Base-by-base conservation (phyloP, 495 filamentous ascomycete genomes). In the Aspergillus sparsus region DNA sequence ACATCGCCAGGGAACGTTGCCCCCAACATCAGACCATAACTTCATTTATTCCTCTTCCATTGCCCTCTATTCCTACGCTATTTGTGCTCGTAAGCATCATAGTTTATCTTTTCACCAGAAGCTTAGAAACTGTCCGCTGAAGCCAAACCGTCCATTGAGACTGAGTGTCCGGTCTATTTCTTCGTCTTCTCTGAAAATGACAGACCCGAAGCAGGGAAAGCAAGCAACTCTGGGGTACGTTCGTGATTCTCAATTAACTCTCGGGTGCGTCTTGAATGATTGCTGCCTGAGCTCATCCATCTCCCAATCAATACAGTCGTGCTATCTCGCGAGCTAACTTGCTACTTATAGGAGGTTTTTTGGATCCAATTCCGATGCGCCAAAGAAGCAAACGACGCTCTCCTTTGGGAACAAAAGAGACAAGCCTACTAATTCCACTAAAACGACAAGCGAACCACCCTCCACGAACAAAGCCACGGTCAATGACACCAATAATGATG, bases 211-310 rank as follows among this genome's bases (percentile, higher is more conserved):
- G 63, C 69, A 66, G 49, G 59, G 67, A 13, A 96, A 92, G 71
- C 93, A 98, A 81, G 85, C 89, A 66, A 97, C 92, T 41, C 74
- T 98, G 69, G 91, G 91, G 93, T 98, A 97, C 80, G 93, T 95
- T 47, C 87, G 83, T 71, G 79, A 87, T 57, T 81, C 84, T 54
- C 92, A 97, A 77, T 82, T 84, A 66, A 95, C 89, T 57, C 77
- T 96, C 70, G 85, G 90, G 93, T 95, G 84, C 80, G 90, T 87
- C 65, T 54, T 47, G 15, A n/a, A 4, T 8, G 33, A 60, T 56
- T 58, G 54, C 49, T 27, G 47, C 27, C 50, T 12, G 37, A 53
- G 27, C 47, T 36, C 33, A 41, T 49, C 36, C 52, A 54, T 44
- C 18, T 47, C 12, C n/a, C 18, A 8, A 32, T 52, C 9, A 15